A percentile compares a stretch with the other conserved stretches of the same genome.
These are phyloP conservation scores for Saxophila tyrrhenica DNA, from an alignment of 495 filamentous ascomycete genomes.

Conservation along the genomic window DNA sequence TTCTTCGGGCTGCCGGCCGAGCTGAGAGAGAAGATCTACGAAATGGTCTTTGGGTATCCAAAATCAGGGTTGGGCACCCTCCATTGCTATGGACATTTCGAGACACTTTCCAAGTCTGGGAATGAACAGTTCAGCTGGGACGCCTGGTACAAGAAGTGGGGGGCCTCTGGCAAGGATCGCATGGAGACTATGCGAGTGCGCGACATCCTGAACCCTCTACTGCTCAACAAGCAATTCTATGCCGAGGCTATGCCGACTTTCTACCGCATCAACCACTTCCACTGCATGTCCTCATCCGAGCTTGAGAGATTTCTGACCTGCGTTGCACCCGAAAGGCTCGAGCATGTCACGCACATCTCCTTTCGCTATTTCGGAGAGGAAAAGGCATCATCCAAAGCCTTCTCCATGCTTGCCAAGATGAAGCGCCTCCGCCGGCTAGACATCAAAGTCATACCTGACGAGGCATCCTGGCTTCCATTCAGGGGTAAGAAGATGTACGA, in stretches of 20 bases:
- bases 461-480: neutral
- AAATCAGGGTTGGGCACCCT: neutral
- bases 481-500: too few relatives aligned
- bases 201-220: neutral
- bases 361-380: neutral
- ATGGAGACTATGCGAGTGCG: neutral
- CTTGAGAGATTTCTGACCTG: neutral
- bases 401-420: neutral
- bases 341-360: neutral
- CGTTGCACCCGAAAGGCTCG: neutral
- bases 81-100: neutral
- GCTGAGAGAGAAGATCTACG: neutral
- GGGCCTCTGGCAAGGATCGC: neutral
- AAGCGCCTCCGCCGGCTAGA: neutral
- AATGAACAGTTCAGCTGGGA: neutral
- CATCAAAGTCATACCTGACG: neutral
- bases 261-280: neutral
- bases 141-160: neutral
- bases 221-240: neutral
- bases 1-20: neutral
- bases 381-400: neutral
- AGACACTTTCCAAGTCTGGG: neutral
- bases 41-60: neutral
- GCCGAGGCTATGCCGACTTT: neutral
- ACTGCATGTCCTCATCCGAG: neutral